A percentile compares a stretch with the other conserved stretches of the same genome.
Conservation (phyloP, 2,329 filamentous ascomycete species). For the Colletotrichum cordylinicola region DNA sequence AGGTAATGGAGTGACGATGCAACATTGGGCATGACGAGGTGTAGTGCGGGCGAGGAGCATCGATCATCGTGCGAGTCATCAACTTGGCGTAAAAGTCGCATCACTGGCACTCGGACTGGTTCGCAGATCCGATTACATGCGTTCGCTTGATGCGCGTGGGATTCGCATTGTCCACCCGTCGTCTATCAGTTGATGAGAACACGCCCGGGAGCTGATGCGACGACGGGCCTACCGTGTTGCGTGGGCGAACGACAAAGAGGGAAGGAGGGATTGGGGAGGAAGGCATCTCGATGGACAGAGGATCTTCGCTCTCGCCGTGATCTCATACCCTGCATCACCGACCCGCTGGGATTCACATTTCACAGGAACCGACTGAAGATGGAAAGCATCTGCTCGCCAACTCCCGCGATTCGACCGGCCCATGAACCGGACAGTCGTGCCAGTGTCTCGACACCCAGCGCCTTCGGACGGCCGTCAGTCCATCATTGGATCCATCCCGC, state of each 20-base stretch:
- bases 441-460: neutral
- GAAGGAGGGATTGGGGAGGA: neutral
- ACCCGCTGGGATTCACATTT: neutral
- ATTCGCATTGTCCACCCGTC: neutral
- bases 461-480: conserved; percentile 5
- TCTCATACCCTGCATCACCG: conserved; percentile 4
- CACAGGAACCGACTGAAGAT: neutral
- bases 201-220: neutral
- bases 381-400: neutral
- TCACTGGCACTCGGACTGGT: neutral
- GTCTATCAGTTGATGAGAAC: neutral
- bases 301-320: neutral
- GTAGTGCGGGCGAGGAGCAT: neutral
- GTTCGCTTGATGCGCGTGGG: neutral
- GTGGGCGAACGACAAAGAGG: neutral
- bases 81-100: neutral
- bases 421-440: neutral
- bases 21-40: neutral
- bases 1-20: neutral
- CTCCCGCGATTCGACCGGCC: neutral
- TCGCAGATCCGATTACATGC: conserved; percentile 1
- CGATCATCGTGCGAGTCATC: neutral
- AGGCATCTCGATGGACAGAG: neutral
- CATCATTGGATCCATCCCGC: neutral
- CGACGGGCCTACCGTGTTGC: neutral